Base-by-base conservation (phyloP, 345 rosid species). In the Ceriops decandra region DNA sequence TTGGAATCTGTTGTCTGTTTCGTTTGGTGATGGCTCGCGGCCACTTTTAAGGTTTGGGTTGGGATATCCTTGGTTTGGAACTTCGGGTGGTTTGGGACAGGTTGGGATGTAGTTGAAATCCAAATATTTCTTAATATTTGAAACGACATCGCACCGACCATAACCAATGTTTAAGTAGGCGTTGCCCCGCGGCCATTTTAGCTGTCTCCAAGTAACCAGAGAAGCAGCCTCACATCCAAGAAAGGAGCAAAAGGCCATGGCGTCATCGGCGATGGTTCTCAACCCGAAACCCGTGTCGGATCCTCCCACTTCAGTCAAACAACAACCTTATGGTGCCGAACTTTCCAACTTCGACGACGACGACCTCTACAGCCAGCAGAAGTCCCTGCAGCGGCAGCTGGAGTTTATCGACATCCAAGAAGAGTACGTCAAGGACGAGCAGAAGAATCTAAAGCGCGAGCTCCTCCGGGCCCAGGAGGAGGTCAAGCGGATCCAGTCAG, bases 361-460 rank as follows among this genome's bases (percentile, higher is more conserved):
- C 57, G 97, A 90, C 77, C 95, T 77, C 57, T 90, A 87, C 76
- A 78, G 87, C 70, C 81, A 80, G 53, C 81, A 78, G 2, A 91
- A 91, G 67, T 84, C 96, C 3, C 84, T 86, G 4, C 85, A 84
- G 67, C 80, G 89, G 20, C 97, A 87, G 71, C 59, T 87, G 1
- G 97, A 89, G 79, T 91, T 89, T 86, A 83, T 86, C 60, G 93
- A 87, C 68, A 89, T 91, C 53, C 95, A 85, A 74, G 95, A 89
- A 62, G 95, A 89, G 77, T 87, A 91, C 58, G 92, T 89, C 54
- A 91, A 91, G 70, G 96, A 91, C 72, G 97, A 91, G 81, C 88
- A 80, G 67, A 89, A 87, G 83, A 89, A 91, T 65, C 85, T 91
- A 47, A 89, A 86, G 79, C 74, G 91, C 4, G 93, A 91, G 82